Evolutionary conservation across 306 rosid genomes (phyloP).

Genomic region (Vigna reflexopilosa): DNA sequence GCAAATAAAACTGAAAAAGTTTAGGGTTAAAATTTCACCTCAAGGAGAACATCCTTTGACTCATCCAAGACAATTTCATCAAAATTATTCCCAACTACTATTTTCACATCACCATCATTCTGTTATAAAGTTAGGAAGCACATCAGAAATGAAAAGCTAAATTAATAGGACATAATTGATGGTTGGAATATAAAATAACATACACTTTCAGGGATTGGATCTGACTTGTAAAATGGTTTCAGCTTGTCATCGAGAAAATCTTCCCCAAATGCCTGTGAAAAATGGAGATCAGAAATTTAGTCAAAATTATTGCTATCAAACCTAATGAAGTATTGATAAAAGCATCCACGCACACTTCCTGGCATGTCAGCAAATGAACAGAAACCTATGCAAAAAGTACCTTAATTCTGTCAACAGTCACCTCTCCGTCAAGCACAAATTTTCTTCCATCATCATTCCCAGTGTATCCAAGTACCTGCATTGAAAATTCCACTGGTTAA

Average conservation of each 20-base stretch:
- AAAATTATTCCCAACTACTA: slow-evolving; percentile 91
- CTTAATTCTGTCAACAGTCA: slow-evolving; percentile 74
- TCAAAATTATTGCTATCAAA: slow-evolving; percentile 24
- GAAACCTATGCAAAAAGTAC: slow-evolving; percentile 44
- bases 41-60: slow-evolving; percentile 98
- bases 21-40: slow-evolving; percentile 57
- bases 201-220: slow-evolving; percentile 90
- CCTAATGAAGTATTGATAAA: slow-evolving; percentile 27
- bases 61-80: slow-evolving; percentile 95
- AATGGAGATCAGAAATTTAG: slow-evolving; percentile 37
- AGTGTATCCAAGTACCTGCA: slow-evolving; percentile 82
- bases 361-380: slow-evolving; percentile 33
- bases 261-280: slow-evolving; percentile 76
- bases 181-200: slow-evolving; percentile 48
- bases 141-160: slow-evolving; percentile 38
- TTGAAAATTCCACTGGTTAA: slow-evolving; percentile 27
- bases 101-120: slow-evolving; percentile 91
- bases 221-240: slow-evolving; percentile 89
- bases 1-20: slow-evolving; percentile 14
- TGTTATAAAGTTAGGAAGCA: slow-evolving; percentile 42
- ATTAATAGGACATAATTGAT: slow-evolving; percentile 29
- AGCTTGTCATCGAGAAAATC: slow-evolving; percentile 93
- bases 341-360: slow-evolving; percentile 23
- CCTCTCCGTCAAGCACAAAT: slow-evolving; percentile 77
- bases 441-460: slow-evolving; percentile 91